Percentiles rank a stretch among this genome's conserved stretches.
Conservation (phyloP, 164 flowering plant species). For the Cinnamomum micranthum region DNA sequence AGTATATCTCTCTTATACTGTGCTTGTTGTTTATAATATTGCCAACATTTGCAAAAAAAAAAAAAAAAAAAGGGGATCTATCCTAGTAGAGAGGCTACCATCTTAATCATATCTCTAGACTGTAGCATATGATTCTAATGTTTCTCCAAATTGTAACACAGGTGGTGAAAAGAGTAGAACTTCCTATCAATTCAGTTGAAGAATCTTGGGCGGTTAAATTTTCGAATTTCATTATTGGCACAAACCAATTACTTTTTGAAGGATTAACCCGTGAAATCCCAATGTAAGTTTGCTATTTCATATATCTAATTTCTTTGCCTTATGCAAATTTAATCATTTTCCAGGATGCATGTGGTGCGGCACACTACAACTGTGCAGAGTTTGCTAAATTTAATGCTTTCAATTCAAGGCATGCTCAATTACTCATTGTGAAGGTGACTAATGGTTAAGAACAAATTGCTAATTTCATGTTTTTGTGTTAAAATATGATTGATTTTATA, state of each 20-base stretch:
- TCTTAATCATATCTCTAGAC: not conserved
- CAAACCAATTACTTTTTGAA: conserved; percentile 61
- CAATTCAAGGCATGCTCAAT: too few species aligned
- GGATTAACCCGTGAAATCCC: conserved; percentile 90
- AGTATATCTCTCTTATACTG: too few species aligned
- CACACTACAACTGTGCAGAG: not conserved
- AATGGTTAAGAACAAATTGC: too few species aligned
- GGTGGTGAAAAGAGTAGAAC: conserved; percentile 57
- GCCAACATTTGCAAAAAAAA: too few species aligned
- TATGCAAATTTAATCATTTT: not conserved
- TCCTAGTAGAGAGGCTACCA: too few species aligned
- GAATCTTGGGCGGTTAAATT: conserved; percentile 78
- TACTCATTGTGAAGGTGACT: too few species aligned
- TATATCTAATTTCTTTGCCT: not conserved
- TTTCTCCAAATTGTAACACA: conserved; percentile 17
- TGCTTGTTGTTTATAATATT: too few species aligned
- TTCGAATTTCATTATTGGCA: conserved; percentile 57
- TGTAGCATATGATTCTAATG: not conserved
- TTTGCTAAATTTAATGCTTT: not conserved
- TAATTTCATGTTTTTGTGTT: too few species aligned
- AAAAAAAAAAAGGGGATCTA: too few species aligned
- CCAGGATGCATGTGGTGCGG: not conserved
- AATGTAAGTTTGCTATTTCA: conserved; percentile 46
- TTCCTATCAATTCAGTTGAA: conserved; percentile 46
- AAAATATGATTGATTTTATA: too few species aligned